Percentiles rank a stretch among this genome's conserved stretches.
Evolutionary conservation across 768 basidiomycete species (phyloP).

Genomic region (Boletus rubroflammeus): DNA sequence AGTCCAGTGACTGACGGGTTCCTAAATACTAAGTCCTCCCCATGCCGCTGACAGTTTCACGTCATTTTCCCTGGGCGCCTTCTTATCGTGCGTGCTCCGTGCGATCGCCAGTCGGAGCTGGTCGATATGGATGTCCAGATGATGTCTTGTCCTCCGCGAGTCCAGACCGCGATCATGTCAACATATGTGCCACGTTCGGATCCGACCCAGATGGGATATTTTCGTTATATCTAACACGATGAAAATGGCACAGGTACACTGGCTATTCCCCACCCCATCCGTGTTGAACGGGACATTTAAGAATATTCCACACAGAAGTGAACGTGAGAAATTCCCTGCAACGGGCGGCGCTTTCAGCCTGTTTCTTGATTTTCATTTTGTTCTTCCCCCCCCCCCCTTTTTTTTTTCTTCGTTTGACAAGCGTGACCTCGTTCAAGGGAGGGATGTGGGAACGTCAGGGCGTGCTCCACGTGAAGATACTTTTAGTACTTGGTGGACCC

Average conservation of each 20-base stretch:
- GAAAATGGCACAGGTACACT: slow-evolving; percentile 8
- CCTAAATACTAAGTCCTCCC: background rate
- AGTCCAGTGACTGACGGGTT: background rate
- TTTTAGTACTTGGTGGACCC: background rate
- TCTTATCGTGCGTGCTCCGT: slow-evolving; percentile 12
- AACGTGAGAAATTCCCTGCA: slow-evolving; percentile 13
- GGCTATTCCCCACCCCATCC: slow-evolving; percentile 11
- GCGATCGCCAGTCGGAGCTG: slow-evolving; percentile 16
- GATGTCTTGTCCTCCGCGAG: slow-evolving; percentile 2
- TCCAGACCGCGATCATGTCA: slow-evolving; percentile 10
- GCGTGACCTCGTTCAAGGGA: background rate
- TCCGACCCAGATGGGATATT: slow-evolving; percentile 13
- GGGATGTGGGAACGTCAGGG: background rate
- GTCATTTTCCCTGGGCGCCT: slow-evolving; percentile 13
- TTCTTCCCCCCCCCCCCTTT: background rate
- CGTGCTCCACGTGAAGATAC: background rate
- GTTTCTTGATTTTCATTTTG: slow-evolving; percentile 3
- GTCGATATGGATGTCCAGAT: slow-evolving; percentile 8
- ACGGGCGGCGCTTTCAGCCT: background rate
- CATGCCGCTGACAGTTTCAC: slow-evolving; percentile 19
- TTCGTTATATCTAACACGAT: slow-evolving; percentile 8
- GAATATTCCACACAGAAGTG: slow-evolving; percentile 16
- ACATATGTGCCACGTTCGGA: slow-evolving; percentile 15
- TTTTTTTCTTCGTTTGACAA: slow-evolving; percentile 4
- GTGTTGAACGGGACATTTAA: slow-evolving; percentile 18